Conservation (phyloP, 441 rosid species). For the Adansonia gregorii region DNA sequence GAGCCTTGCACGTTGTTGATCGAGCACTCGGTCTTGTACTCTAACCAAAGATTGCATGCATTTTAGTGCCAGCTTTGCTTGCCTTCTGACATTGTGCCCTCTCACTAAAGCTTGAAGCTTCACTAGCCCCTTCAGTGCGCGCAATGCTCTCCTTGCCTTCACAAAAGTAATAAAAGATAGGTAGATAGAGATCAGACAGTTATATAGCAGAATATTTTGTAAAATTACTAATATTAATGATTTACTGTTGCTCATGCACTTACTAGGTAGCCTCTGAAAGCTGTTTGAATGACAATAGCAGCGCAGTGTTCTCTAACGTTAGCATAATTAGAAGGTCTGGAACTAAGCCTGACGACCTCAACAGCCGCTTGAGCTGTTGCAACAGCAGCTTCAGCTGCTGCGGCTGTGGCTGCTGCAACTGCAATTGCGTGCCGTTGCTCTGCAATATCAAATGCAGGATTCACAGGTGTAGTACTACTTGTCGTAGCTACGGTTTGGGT, state of each 20-base stretch:
- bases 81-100: constrained; percentile 62
- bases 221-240: background rate
- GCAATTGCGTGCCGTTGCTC: constrained; percentile 34
- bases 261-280: constrained; percentile 52
- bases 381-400: constrained; percentile 35
- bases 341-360: constrained; percentile 33
- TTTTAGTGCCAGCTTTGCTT: constrained; percentile 51
- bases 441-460: constrained; percentile 19
- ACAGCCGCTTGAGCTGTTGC: constrained; percentile 44
- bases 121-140: constrained; percentile 65
- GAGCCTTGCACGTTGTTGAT: constrained; percentile 53
- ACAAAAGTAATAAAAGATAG: background rate
- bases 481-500: background rate
- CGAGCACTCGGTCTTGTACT: constrained; percentile 53
- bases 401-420: constrained; percentile 40
- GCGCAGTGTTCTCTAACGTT: constrained; percentile 36
- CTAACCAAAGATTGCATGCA: constrained; percentile 64
- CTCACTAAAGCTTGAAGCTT: constrained; percentile 71
- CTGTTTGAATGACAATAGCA: constrained; percentile 46
- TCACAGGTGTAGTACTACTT: constrained; percentile 1
- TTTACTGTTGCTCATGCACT: constrained; percentile 9
- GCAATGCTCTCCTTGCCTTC: constrained; percentile 64
- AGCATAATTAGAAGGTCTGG: constrained; percentile 29
- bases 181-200: background rate
- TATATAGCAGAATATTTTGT: background rate